phyloP scores from a whole-genome alignment of 305 asterid genomes.

The Plantago lanceolata region DNA sequence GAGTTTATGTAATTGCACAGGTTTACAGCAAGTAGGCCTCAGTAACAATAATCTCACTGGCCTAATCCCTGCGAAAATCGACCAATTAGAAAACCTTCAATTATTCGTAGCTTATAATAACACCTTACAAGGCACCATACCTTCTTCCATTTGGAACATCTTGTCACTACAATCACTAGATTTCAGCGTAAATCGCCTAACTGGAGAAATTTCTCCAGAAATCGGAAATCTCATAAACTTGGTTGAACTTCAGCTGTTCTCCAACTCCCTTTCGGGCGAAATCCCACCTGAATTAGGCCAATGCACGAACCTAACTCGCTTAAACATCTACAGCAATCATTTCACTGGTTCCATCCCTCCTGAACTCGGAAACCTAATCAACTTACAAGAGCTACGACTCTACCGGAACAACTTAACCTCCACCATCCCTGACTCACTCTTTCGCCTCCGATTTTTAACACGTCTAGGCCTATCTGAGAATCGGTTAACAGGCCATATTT shows the following conservation, averaged over 20 bases:
- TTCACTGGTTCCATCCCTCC: slow-evolving; percentile 60
- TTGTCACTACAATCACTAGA: slow-evolving; percentile 45
- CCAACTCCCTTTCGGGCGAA: slow-evolving; percentile 51
- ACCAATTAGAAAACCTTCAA: slow-evolving; percentile 49
- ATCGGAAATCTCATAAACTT: slow-evolving; percentile 54
- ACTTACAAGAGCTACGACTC: slow-evolving; percentile 42
- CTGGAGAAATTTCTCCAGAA: slow-evolving; percentile 62
- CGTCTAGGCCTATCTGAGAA: slow-evolving; percentile 61
- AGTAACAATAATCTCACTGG: slow-evolving; percentile 60
- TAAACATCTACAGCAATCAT: slow-evolving; percentile 45
- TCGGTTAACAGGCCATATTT: slow-evolving; percentile 43
- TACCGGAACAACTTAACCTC: slow-evolving; percentile 55
- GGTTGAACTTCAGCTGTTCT: slow-evolving; percentile 41
- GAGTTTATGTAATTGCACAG: slow-evolving; percentile 56
- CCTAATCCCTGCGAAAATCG: slow-evolving; percentile 44
- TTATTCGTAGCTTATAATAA: slow-evolving; percentile 50
- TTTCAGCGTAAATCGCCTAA: slow-evolving; percentile 47
- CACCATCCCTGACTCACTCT: slow-evolving; percentile 55
- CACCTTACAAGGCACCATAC: slow-evolving; percentile 51
- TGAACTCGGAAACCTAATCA: slow-evolving; percentile 50
- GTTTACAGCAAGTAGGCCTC: slow-evolving; percentile 42
- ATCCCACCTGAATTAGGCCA: slow-evolving; percentile 58
- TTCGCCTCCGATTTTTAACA: slow-evolving; percentile 42
- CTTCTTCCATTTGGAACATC: slow-evolving; percentile 56
- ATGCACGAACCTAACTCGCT: slow-evolving; percentile 40